A percentile compares a stretch with the other conserved stretches of the same genome.
These are phyloP conservation scores for Septoria petroselini DNA, from an alignment of 2,329 filamentous ascomycete species.

Conservation along the genomic window DNA sequence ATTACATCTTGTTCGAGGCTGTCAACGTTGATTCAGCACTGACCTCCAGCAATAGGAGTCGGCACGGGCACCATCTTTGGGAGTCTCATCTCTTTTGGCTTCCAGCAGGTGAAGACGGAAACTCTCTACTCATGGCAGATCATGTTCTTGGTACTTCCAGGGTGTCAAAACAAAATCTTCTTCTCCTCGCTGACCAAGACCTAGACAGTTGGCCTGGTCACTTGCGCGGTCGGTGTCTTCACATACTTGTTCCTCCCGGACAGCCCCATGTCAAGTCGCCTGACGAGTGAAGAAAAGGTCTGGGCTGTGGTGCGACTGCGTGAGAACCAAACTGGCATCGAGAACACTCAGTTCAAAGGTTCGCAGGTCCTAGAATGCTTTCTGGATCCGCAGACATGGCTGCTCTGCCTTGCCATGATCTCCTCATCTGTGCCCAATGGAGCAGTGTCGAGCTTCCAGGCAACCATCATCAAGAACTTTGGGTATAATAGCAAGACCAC, in stretches of 20 bases:
- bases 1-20: conserved; percentile 28
- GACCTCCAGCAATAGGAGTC: too few relatives aligned
- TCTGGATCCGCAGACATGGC: conserved; percentile 45
- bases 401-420: conserved; percentile 41
- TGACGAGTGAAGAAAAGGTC: conserved; percentile 34
- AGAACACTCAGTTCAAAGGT: conserved; percentile 51
- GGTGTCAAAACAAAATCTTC: background rate
- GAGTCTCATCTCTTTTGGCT: conserved; percentile 55
- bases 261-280: conserved; percentile 33
- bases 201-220: conserved; percentile 42
- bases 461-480: conserved; percentile 36
- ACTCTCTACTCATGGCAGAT: conserved; percentile 52
- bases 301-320: conserved; percentile 43
- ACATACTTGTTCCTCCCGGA: conserved; percentile 34
- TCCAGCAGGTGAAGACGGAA: conserved; percentile 46
- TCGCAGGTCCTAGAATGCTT: conserved; percentile 48
- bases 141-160: conserved; percentile 43
- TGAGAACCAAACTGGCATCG: conserved; percentile 51
- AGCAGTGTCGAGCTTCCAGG: conserved; percentile 41
- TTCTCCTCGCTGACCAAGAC: background rate
- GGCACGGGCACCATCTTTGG: conserved; percentile 58
- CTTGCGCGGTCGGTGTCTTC: conserved; percentile 39
- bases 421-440: conserved; percentile 42
- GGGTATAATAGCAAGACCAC: conserved; percentile 33
- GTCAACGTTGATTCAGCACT: background rate